Evolutionary conservation across 78 protist genomes (phyloP).

Genomic region (Planoprotostelium fungivorum): DNA sequence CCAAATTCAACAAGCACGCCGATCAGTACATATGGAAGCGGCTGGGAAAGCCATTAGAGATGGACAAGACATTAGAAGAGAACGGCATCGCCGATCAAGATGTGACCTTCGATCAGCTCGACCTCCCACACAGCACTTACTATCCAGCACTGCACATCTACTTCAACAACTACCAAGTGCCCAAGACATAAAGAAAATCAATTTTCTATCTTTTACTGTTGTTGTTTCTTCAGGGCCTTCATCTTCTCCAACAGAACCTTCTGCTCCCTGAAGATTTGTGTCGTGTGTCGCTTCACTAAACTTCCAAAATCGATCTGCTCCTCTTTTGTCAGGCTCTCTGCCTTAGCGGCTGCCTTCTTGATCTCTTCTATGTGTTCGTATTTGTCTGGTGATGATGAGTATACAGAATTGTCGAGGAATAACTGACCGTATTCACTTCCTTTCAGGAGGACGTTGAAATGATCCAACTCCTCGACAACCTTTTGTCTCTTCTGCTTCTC

Average conservation of each 20-base stretch:
- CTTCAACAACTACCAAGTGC: constrained; percentile 55
- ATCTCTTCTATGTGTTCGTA: not conserved
- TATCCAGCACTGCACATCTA: constrained; percentile 60
- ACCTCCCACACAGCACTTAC: constrained; percentile 20
- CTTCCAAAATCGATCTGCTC: not conserved
- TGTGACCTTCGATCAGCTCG: constrained; percentile 21
- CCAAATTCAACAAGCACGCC: constrained; percentile 57
- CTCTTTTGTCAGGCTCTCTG: not conserved
- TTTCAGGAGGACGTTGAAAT: not conserved
- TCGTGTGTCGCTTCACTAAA: not conserved
- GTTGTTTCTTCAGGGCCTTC: constrained; percentile 1
- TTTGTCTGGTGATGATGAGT: too few species aligned
- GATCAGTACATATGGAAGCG: constrained; percentile 64
- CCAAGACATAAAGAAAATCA: constrained; percentile 15
- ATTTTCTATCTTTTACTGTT: too few species aligned
- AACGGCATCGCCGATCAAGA: constrained; percentile 52
- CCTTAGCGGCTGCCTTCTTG: not conserved
- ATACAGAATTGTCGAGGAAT: too few species aligned
- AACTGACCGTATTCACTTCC: not conserved
- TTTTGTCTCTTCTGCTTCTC: not conserved
- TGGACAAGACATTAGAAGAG: constrained; percentile 42
- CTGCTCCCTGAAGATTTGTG: not conserved
- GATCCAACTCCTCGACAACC: not conserved
- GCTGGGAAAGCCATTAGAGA: constrained; percentile 20
- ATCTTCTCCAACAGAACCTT: not conserved